A percentile compares a stretch with the other conserved stretches of the same genome.
phyloP scores from a whole-genome alignment of 2,329 filamentous ascomycete species.

The Sporothrix euskadiensis region DNA sequence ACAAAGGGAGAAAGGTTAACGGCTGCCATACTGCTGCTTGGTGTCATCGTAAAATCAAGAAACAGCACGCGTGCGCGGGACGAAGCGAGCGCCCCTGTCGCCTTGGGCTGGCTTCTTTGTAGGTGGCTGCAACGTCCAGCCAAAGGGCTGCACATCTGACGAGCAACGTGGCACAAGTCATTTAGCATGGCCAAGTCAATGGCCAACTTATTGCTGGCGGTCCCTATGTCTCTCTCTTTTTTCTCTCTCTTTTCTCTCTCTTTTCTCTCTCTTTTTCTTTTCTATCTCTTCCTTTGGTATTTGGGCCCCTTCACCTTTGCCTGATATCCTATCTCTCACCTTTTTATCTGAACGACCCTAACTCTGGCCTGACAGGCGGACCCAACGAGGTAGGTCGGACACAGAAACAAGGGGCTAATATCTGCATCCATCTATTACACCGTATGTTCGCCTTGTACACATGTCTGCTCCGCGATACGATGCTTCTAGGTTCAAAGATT shows the following conservation, averaged over 20 bases:
- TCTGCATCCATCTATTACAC: not conserved
- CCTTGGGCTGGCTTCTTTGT: not conserved
- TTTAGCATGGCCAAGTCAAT: not conserved
- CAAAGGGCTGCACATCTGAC: constrained; percentile 10
- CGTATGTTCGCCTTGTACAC: constrained; percentile 3
- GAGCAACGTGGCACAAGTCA: constrained; percentile 17
- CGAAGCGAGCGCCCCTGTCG: constrained; percentile 4
- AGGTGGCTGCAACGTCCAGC: not conserved
- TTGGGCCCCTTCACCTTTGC: not conserved
- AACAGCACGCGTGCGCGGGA: constrained; percentile 18
- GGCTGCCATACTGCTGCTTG: not conserved
- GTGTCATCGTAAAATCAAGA: not conserved
- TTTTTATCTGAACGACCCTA: constrained; percentile 8
- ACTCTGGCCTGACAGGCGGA: not conserved
- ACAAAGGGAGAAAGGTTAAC: constrained; percentile 7
- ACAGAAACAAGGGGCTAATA: not conserved
- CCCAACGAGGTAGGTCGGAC: not conserved
- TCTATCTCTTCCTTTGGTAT: not conserved
- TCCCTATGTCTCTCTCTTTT: not conserved
- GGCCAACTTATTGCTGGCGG: not conserved
- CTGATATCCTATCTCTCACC: not conserved
- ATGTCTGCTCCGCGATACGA: not conserved
- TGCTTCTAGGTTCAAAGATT: not conserved
- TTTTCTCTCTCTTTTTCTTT: not conserved
- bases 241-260: not conserved